Evolutionary conservation across 345 rosid species (phyloP).

Genomic region (Erysimum cheiranthoides): DNA sequence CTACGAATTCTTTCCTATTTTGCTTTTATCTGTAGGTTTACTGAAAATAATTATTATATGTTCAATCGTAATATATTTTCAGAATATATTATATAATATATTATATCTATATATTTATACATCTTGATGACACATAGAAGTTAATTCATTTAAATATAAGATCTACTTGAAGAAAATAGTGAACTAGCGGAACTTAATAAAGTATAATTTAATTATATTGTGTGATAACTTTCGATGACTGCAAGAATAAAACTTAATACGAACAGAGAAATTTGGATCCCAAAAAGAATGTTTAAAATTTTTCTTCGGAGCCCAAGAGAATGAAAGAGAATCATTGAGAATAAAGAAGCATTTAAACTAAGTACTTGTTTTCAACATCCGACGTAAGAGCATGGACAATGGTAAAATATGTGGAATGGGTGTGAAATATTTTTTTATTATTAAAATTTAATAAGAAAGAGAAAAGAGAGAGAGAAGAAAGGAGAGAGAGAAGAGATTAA

Average conservation of each 20-base stretch:
- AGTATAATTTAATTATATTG: background rate
- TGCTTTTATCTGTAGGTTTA: background rate
- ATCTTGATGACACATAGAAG: background rate
- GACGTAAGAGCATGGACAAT: too few species aligned
- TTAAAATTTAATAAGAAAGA: too few species aligned
- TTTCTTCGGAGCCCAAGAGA: background rate
- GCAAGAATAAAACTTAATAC: background rate
- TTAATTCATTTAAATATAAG: background rate
- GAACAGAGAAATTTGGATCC: background rate
- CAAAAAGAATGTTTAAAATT: background rate
- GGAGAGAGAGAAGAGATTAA: too few species aligned
- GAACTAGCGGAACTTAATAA: too few species aligned
- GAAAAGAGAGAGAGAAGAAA: too few species aligned
- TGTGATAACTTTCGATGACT: background rate
- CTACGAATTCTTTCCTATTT: background rate
- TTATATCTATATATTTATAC: too few species aligned
- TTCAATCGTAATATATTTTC: too few species aligned
- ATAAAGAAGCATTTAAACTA: background rate
- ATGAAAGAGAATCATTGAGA: background rate
- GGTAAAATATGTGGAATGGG: too few species aligned
- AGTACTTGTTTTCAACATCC: constrained; percentile 8
- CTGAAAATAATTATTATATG: background rate
- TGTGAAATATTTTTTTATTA: too few species aligned
- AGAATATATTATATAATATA: too few species aligned
- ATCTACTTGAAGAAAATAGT: background rate